phyloP scores from a whole-genome alignment of 108 stramenopile genomes.

The Bacterosira constricta region DNA sequence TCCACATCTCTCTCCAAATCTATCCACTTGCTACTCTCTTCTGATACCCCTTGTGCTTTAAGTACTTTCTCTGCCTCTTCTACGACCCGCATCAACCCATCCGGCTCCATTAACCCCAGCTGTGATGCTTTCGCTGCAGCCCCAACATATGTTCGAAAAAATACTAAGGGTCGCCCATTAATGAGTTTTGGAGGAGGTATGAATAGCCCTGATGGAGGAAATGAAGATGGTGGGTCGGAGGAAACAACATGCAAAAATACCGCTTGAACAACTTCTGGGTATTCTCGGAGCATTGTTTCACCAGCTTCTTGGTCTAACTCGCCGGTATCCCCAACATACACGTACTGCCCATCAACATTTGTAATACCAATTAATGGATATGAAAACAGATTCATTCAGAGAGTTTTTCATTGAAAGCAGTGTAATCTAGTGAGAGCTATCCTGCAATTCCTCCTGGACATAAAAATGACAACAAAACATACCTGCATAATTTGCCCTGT shows the following conservation, averaged over 20 bases:
- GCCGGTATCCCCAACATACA: constrained; percentile 95
- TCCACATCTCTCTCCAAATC: constrained; percentile 67
- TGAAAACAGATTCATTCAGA: neutral
- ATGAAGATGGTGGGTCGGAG: constrained; percentile 43
- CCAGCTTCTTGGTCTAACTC: constrained; percentile 93
- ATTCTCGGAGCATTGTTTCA: constrained; percentile 88
- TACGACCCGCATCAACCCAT: constrained; percentile 82
- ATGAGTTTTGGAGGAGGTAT: constrained; percentile 78
- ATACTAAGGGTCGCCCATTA: constrained; percentile 87
- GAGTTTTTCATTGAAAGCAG: too few species aligned
- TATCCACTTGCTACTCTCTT: constrained; percentile 70
- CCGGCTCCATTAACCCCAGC: constrained; percentile 80
- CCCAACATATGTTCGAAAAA: constrained; percentile 94
- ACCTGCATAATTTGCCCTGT: constrained; percentile 75
- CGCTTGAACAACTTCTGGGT: constrained; percentile 90
- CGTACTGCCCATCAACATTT: constrained; percentile 52
- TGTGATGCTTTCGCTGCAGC: constrained; percentile 85
- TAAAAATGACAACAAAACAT: neutral
- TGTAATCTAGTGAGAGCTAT: too few species aligned
- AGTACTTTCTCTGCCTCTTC: constrained; percentile 58
- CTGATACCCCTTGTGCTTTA: constrained; percentile 40
- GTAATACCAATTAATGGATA: neutral
- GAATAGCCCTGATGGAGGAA: constrained; percentile 29
- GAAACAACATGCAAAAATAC: constrained; percentile 92
- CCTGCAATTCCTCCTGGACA: neutral